Base-by-base conservation (phyloP, 345 rosid species). In the Geranium brycei region DNA sequence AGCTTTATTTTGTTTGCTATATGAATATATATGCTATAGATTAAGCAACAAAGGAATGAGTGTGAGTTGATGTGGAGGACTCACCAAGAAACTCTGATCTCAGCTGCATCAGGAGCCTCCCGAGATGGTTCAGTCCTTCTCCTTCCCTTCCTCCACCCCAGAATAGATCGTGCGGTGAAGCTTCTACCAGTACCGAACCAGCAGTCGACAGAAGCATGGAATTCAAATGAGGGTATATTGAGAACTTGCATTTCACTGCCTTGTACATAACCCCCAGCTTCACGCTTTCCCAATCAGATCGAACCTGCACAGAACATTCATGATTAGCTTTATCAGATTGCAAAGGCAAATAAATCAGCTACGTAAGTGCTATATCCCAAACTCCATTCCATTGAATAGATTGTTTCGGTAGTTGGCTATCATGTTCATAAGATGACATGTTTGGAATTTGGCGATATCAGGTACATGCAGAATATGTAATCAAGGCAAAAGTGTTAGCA, bases 71-170 rank as follows among this genome's bases (percentile, higher is more conserved):
- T 35, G 74, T 38, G 69, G 83, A 74, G 62, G 83, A 70, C 66
- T 87, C 87, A 4, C 82, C 83, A 23, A 89, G 83, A 80, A 77
- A 89, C 80, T 87, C 91, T 7, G 98, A 81, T 68, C 98, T 84
- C 73, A 91, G 77, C 71, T 76, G 92, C 98, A 89, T 88, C 59
- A 91, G 81, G 60, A 89, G 69, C 79, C 98, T 76, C 51, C 98
- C 98, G 32, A 91, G 85, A 75, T 91, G 81, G 75, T 91, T 89
- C 30, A 91, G 79, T 71, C 96, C 96, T 79, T 91, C 98, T 40
- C 95, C 98, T 53, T 91, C 98, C 3, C 96, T 81, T 28, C 98
- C 96, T 61, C 98, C 96, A 17, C 96, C 96, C 98, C 98, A 91
- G 61, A 87, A 91, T 10, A 84, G 91, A 82, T 91, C 91, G 23